A percentile compares a stretch with the other conserved stretches of the same genome.
Evolutionary conservation across 169 alveolate species (phyloP).

Genomic region (Eimeria praecox): DNA sequence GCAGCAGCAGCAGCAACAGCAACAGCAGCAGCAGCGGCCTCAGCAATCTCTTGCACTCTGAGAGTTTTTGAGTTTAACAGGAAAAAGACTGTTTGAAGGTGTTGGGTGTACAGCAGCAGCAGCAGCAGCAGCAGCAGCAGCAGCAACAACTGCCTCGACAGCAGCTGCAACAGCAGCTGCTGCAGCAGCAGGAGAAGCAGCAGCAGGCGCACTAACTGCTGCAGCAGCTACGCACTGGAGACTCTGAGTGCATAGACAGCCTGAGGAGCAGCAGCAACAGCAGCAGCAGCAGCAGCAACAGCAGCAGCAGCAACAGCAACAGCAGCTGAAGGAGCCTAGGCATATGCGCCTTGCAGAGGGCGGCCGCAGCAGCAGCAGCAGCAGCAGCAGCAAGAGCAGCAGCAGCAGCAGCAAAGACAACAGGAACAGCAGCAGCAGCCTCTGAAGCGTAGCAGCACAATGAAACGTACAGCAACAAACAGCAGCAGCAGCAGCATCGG

Average conservation of each 20-base stretch:
- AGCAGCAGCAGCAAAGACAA: not conserved
- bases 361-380: slow-evolving; percentile 30
- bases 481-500: slow-evolving; percentile 73
- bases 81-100: not conserved
- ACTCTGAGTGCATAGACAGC: not conserved
- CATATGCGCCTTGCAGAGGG: not conserved
- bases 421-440: not conserved
- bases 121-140: slow-evolving; percentile 29
- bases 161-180: slow-evolving; percentile 10
- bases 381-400: slow-evolving; percentile 28
- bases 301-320: slow-evolving; percentile 5
- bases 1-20: slow-evolving; percentile 42
- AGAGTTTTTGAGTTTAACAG: not conserved
- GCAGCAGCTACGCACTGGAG: not conserved
- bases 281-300: slow-evolving; percentile 1
- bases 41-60: not conserved
- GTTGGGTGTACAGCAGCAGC: not conserved
- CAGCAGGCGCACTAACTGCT: slow-evolving; percentile 2
- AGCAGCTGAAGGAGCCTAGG: not conserved
- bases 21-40: not conserved
- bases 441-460: not conserved
- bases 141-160: not conserved
- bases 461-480: slow-evolving; percentile 65
- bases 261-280: slow-evolving; percentile 3
- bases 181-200: not conserved